Evolutionary conservation across 2,329 filamentous ascomycete genomes (phyloP), one percentile per base, ranked within the genome.

Genomic region (Ophiocordyceps sinensis): DNA sequence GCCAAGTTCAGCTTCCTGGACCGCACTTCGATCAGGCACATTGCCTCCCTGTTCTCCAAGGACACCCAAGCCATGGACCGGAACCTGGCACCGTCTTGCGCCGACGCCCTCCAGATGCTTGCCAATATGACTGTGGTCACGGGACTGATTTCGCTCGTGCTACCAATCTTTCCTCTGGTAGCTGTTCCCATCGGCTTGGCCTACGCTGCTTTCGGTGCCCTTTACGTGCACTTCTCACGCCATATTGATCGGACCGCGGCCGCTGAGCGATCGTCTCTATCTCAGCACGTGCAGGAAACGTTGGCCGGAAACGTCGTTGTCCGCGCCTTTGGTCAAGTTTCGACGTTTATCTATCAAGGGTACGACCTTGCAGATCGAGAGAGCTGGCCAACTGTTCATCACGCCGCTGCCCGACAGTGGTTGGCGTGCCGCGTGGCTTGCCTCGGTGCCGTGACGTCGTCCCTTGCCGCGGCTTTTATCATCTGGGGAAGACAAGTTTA

Each of bases 1-100:
- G 39, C 45, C 29, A 45, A 44, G 19, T 41, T 45, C 34, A 19
- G 31, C 7, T 45, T 39, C 26, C 15, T 47, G 14, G 43, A 44
- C 12, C 32, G 15, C 4, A 43, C 39, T 8, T 39, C 45, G 8
- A 32, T n/a, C 11, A 29, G 29, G 13, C 30, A 43, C 35, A 43
- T 42, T 6, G 14, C 41, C 13, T 37, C 36, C 10, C 41, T 37
- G 2, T 45, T 45, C 15, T 37, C 37, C 15, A 39, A 40, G 1
- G 43, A 47, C 32, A 40, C 41, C 21, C 15, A 39, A 11, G 15
- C 17, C 13, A 13, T 39, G 19, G 41, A 42, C 31, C 41, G 28
- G 17, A 37, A 42, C 9, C 15, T 39, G 21, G 37, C 37, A 7
- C 23, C 28, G 11, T 17, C 28, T 6, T 35, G 21, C n/a, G 11